A percentile compares a stretch with the other conserved stretches of the same genome.
phyloP scores from a whole-genome alignment of 2,329 filamentous ascomycete species.

The Hypomyces rosellus region DNA sequence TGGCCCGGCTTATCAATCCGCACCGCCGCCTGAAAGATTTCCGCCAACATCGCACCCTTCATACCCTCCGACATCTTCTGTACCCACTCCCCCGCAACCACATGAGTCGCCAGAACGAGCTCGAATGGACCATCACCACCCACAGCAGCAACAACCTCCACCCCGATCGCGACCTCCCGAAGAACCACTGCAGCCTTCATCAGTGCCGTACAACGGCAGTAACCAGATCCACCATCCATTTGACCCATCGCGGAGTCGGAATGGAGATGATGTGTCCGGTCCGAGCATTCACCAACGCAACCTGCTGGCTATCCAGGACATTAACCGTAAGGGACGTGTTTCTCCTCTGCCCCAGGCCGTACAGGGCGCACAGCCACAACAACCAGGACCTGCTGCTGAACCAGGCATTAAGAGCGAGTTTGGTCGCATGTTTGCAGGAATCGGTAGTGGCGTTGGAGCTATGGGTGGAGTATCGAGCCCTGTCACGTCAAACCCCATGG shows the following conservation, averaged over 20 bases:
- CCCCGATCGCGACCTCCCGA: slow-evolving; percentile 38
- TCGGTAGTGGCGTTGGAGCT: slow-evolving; percentile 54
- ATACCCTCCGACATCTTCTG: slow-evolving; percentile 18
- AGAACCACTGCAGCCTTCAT: slow-evolving; percentile 42
- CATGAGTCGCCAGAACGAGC: slow-evolving; percentile 49
- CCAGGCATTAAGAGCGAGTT: slow-evolving; percentile 92
- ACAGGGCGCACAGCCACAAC: slow-evolving; percentile 79
- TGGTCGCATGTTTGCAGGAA: slow-evolving; percentile 91
- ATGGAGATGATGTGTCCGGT: slow-evolving; percentile 48
- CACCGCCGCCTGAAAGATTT: slow-evolving; percentile 28
- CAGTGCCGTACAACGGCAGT: slow-evolving; percentile 42
- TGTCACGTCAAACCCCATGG: slow-evolving; percentile 33
- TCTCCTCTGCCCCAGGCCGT: slow-evolving; percentile 91
- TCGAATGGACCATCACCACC: slow-evolving; percentile 34
- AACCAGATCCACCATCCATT: slow-evolving; percentile 33
- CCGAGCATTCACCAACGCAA: slow-evolving; percentile 52
- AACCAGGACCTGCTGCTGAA: slow-evolving; percentile 71
- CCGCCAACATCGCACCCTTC: slow-evolving; percentile 31
- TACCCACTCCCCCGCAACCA: slow-evolving; percentile 23
- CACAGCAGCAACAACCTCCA: slow-evolving; percentile 22
- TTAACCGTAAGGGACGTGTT: slow-evolving; percentile 73
- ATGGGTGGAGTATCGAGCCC: slow-evolving; percentile 46
- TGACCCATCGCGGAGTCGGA: slow-evolving; percentile 33
- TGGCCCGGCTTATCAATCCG: slow-evolving; percentile 23
- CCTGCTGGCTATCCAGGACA: slow-evolving; percentile 72